These are phyloP conservation scores for Fagus crenata DNA, from an alignment of 306 rosid genomes.

Conservation along the genomic window DNA sequence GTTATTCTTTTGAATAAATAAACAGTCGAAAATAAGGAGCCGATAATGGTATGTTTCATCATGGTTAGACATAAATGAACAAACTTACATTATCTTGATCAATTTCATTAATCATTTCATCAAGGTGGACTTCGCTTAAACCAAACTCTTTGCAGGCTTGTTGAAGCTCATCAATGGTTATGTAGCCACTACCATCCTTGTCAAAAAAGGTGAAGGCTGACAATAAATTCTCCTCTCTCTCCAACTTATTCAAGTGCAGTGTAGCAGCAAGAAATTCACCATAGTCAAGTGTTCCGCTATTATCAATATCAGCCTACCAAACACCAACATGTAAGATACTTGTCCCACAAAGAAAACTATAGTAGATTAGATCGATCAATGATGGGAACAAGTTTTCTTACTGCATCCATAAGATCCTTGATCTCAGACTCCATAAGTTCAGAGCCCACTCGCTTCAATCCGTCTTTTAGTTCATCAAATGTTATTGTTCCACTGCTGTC, in stretches of 20 bases:
- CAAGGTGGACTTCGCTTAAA: conserved; percentile 49
- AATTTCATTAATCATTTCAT: conserved; percentile 58
- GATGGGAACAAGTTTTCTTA: conserved; percentile 26
- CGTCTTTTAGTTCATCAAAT: conserved; percentile 54
- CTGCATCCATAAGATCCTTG: conserved; percentile 63
- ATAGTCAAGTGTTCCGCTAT: conserved; percentile 55
- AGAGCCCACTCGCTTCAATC: conserved; percentile 54
- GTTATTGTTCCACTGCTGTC: conserved; percentile 59
- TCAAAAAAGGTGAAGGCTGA: conserved; percentile 58
- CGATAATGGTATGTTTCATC: conserved; percentile 3
- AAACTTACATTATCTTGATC: conserved; percentile 55
- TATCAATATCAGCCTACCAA: conserved; percentile 52
- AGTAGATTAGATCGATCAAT: background rate
- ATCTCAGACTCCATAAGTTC: conserved; percentile 64
- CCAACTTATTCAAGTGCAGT: conserved; percentile 57
- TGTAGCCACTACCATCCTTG: conserved; percentile 61
- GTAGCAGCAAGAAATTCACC: conserved; percentile 65
- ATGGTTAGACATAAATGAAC: background rate
- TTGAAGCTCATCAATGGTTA: conserved; percentile 59
- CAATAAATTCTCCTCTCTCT: conserved; percentile 54
- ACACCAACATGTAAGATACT: conserved; percentile 1
- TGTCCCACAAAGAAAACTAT: background rate
- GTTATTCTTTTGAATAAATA: too few relatives aligned
- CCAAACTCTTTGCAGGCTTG: conserved; percentile 64
- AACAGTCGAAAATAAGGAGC: too few relatives aligned